phyloP scores from a whole-genome alignment of 345 rosid species.

The Lumnitzera racemosa region DNA sequence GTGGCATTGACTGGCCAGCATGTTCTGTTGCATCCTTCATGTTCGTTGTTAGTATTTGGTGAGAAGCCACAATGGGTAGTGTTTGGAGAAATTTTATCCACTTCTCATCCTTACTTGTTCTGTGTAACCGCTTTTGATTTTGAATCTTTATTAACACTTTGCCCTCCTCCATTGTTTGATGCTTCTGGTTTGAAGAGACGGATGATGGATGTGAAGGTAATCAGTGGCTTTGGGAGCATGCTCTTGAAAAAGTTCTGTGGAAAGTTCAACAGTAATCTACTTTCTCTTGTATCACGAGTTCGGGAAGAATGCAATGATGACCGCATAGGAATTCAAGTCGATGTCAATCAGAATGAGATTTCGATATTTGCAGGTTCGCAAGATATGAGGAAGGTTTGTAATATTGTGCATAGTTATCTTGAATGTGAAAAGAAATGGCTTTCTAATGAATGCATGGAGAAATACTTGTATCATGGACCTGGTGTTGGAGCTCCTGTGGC shows the following conservation, averaged over 20 bases:
- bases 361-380: constrained; percentile 43
- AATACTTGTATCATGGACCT: constrained; percentile 48
- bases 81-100: constrained; percentile 68
- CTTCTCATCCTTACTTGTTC: constrained; percentile 55
- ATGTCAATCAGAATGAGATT: constrained; percentile 58
- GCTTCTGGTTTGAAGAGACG: constrained; percentile 34
- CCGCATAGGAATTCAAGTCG: constrained; percentile 49
- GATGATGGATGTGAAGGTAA: constrained; percentile 46
- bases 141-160: constrained; percentile 44
- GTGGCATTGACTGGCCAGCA: constrained; percentile 71
- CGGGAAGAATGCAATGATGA: constrained; percentile 48
- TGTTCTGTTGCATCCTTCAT: constrained; percentile 77
- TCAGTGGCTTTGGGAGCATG: constrained; percentile 52
- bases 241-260: constrained; percentile 73
- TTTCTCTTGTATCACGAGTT: constrained; percentile 46
- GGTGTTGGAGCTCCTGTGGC: constrained; percentile 50
- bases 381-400: constrained; percentile 45
- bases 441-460: constrained; percentile 68
- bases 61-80: constrained; percentile 91
- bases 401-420: constrained; percentile 42
- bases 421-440: constrained; percentile 58
- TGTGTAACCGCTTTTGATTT: constrained; percentile 82
- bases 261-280: constrained; percentile 42
- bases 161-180: constrained; percentile 74
- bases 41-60: constrained; percentile 66